Conservation (phyloP, 139 green algal species). For the Asterochloris sp. region DNA sequence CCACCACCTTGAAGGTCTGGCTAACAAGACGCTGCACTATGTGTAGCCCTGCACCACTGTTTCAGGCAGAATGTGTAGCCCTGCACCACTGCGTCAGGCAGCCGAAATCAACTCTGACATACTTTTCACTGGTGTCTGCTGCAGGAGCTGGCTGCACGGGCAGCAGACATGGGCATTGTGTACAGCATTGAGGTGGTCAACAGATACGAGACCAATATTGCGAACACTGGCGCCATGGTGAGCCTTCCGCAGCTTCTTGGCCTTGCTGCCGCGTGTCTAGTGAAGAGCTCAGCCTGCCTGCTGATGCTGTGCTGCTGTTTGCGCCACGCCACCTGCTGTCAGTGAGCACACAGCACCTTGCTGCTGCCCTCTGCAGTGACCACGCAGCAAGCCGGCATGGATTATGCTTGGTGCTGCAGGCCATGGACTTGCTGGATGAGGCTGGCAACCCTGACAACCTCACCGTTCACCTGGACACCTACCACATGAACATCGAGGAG, state of each 20-base stretch:
- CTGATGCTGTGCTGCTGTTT: not conserved
- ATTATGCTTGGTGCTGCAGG: conserved; percentile 16
- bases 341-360: not conserved
- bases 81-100: not conserved
- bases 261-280: not conserved
- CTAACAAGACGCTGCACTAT: too few species aligned
- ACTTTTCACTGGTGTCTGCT: too few species aligned
- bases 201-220: conserved; percentile 35
- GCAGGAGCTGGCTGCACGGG: conserved; percentile 16
- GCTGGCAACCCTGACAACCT: conserved; percentile 36
- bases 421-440: conserved; percentile 43
- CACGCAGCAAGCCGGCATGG: not conserved
- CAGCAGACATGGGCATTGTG: conserved; percentile 23
- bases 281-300: not conserved
- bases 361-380: not conserved
- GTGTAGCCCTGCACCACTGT: not conserved
- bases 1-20: conserved; percentile 15
- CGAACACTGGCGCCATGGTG: conserved; percentile 23
- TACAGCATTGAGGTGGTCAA: conserved; percentile 33
- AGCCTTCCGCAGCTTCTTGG: not conserved
- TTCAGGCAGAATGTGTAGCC: not conserved
- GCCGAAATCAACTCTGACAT: not conserved
- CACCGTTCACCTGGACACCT: conserved; percentile 51
- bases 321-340: not conserved
- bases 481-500: conserved; percentile 64